Evolutionary conservation across 2,329 filamentous ascomycete species (phyloP).

Genomic region (Xylaria sp.): DNA sequence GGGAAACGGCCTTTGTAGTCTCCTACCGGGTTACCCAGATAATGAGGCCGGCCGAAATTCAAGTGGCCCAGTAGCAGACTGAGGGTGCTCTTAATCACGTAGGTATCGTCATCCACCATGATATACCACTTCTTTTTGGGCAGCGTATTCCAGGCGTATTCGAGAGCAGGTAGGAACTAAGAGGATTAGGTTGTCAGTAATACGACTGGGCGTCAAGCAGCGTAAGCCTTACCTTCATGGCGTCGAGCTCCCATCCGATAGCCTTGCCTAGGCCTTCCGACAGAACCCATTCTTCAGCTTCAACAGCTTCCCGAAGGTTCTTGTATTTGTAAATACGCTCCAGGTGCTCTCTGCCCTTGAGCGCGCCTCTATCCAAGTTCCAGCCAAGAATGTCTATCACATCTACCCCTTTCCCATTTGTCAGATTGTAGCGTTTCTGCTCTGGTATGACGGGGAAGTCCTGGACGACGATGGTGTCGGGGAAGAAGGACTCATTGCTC

Average conservation of each 20-base stretch:
- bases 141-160: slow-evolving; percentile 55
- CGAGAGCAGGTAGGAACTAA: slow-evolving; percentile 61
- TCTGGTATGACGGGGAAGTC: slow-evolving; percentile 51
- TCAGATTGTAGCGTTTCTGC: slow-evolving; percentile 33
- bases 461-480: slow-evolving; percentile 55
- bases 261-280: slow-evolving; percentile 41
- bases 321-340: slow-evolving; percentile 42
- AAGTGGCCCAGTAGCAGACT: slow-evolving; percentile 55
- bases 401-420: slow-evolving; percentile 38
- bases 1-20: slow-evolving; percentile 62
- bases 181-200: slow-evolving; percentile 14
- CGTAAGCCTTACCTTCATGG: slow-evolving; percentile 42
- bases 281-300: slow-evolving; percentile 42
- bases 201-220: neutral
- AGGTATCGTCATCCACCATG: slow-evolving; percentile 64
- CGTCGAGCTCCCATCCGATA: slow-evolving; percentile 44
- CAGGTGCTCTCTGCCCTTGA: slow-evolving; percentile 37
- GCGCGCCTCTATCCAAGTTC: slow-evolving; percentile 39
- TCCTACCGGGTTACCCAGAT: slow-evolving; percentile 62
- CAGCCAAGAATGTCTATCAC: slow-evolving; percentile 43
- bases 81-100: slow-evolving; percentile 56
- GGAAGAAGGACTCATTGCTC: slow-evolving; percentile 46
- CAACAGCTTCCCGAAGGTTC: slow-evolving; percentile 41
- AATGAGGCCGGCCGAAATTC: slow-evolving; percentile 52
- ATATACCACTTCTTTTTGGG: slow-evolving; percentile 65